phyloP scores from a whole-genome alignment of 1,284 basidiomycete genomes.

The Ustilago tritici region DNA sequence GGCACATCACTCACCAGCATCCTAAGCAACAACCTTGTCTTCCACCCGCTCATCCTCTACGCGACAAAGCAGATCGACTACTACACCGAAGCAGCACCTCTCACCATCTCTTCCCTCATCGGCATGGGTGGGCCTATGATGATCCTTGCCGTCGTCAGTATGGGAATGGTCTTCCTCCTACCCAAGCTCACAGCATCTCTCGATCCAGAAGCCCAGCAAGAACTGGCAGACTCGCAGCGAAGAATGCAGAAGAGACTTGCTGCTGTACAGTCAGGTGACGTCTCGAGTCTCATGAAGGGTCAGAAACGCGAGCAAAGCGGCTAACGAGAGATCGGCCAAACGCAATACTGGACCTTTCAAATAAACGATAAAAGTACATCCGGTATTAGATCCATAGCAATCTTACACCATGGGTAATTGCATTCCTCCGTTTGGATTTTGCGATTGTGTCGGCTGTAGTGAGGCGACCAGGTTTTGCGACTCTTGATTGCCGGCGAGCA shows the following conservation, averaged over 20 bases:
- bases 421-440: constrained; percentile 8
- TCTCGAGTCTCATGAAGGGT: constrained; percentile 40
- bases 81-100: constrained; percentile 44
- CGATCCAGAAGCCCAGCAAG: constrained; percentile 53
- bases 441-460: constrained; percentile 40
- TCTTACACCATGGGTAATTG: constrained; percentile 31
- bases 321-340: constrained; percentile 21
- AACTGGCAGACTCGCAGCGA: constrained; percentile 45
- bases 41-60: constrained; percentile 49
- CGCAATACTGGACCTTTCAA: constrained; percentile 28
- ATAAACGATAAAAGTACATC: constrained; percentile 9
- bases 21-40: constrained; percentile 29
- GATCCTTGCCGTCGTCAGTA: constrained; percentile 41
- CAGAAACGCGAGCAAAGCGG: constrained; percentile 21
- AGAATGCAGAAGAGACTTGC: constrained; percentile 54
- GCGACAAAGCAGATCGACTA: constrained; percentile 43
- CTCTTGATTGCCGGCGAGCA: constrained; percentile 56
- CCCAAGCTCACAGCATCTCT: constrained; percentile 46
- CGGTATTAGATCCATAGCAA: background rate
- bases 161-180: constrained; percentile 45
- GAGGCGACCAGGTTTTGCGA: constrained; percentile 55
- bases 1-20: constrained; percentile 43
- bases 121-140: constrained; percentile 52
- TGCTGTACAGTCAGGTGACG: constrained; percentile 51
- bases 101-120: constrained; percentile 41